Base-by-base conservation (phyloP, 331 rosid genomes). In the Quercus phellos region DNA sequence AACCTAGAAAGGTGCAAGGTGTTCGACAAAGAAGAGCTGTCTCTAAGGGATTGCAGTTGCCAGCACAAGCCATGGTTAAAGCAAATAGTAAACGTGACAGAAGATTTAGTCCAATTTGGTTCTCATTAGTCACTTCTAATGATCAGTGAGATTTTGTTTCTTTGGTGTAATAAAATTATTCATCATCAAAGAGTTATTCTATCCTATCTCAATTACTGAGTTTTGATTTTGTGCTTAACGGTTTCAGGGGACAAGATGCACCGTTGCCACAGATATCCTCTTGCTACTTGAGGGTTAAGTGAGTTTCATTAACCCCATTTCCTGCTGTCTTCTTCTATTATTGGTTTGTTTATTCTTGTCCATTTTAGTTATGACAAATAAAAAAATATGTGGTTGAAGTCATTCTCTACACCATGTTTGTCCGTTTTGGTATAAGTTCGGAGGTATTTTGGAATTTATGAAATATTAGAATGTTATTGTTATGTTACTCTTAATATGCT, bases 121-220 rank as follows among this genome's bases (percentile, higher is more conserved):
- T 92, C 85, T 78, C 91, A 2, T 84, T 92, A 61, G 72, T 88
- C 74, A 86, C 97, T 85, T 84, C 91, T 42, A 38, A 74, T 76
- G 75, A 85, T 19, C 84, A 66, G 97, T 92, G 75, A 42, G 91
- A 70, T 71, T 74, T 60, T 46, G 3, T 68, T 75, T 51, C 75
- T 68, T 26, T 53, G 42, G 61, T 69, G 24, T 69, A 32, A 59
- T 72, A 21, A 19, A 72, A 68, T 24, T 46, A 38, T 66, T 73
- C 22, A 79, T 75, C 51, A 64, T 75, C 51, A 68, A 59, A 38
- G 72, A 72, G 17, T 29, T 27, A 0, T 69, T 70, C 17, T 34
- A 24, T 18, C 43, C 30, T 74, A 51, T 22, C 55, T 61, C 53
- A 60, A 21, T 43, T 81, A 18, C 38, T 75, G 34, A 55, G 26